Base-by-base conservation (phyloP, 345 rosid species). In the Mallotus nudiflorus region DNA sequence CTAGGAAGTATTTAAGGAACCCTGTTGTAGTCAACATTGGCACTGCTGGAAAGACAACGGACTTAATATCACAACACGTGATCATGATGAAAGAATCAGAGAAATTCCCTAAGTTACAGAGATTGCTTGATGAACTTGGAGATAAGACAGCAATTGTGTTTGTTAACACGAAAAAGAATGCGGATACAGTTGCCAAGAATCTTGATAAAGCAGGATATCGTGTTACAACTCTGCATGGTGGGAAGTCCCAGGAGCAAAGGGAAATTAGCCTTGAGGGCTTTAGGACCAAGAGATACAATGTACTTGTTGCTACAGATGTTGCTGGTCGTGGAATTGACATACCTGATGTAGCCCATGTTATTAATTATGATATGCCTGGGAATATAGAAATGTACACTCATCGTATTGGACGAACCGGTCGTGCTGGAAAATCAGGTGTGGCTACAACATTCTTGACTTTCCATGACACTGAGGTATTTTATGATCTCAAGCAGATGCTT, bases 401-500 rank as follows among this genome's bases (percentile, higher is more conserved):
- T 77, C 96, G 96, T 65, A 92, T 95, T 58, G 97, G 99, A 55
- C 86, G 97, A 83, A 95, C 97, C 18, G 97, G 96, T 10, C 97
- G 96, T 81, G 99, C 97, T 49, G 97, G 97, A 60, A 95, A 95
- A 81, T 92, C 92, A 3, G 97, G 97, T 80, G 80, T 89, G 73
- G 97, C 99, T 29, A 88, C 97, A 13, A 92, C 97, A 45, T 95
- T 95, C 84, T 77, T 94, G 80, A 91, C 99, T 61, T 77, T 90
- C 6, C 85, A 84, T 0, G 99, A 95, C 73, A 67, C 83, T 1
- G 93, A 95, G 44, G 97, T 95, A 45, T 92, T 92, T 74, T 95
- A 92, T 76, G 99, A 95, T 85, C 91, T 92, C 61, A 95, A 89
- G 87, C 97, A 92, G 85, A 92, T 91, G 99, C 97, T 95, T 74